A percentile compares a stretch with the other conserved stretches of the same genome.
These are phyloP conservation scores for Fraxinus pennsylvanica DNA, from an alignment of 257 asterid genomes.

Conservation along the genomic window DNA sequence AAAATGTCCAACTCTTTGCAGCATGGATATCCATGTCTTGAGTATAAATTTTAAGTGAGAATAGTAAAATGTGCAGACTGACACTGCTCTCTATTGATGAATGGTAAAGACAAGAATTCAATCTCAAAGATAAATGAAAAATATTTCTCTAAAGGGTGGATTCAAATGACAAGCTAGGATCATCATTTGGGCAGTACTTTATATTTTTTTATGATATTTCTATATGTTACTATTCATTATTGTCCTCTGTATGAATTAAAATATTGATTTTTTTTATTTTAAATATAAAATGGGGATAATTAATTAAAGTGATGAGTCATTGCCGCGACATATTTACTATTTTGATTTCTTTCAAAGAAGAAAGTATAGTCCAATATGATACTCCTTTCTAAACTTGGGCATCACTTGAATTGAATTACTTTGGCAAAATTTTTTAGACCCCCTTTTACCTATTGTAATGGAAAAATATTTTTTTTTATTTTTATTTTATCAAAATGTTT, in stretches of 20 bases:
- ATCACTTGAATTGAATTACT: not conserved
- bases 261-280: not conserved
- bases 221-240: not conserved
- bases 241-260: not conserved
- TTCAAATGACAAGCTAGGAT: not conserved
- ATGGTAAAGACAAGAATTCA: constrained; percentile 3
- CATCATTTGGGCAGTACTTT: not conserved
- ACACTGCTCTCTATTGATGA: not conserved
- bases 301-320: not conserved
- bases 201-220: not conserved
- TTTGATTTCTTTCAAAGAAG: not conserved
- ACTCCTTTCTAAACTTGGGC: not conserved
- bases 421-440: not conserved
- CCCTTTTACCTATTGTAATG: too few species aligned
- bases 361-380: not conserved
- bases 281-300: not conserved
- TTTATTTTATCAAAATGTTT: too few species aligned
- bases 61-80: not conserved
- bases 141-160: not conserved
- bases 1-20: not conserved
- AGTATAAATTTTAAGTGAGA: not conserved
- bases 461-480: not conserved
- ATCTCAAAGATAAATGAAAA: not conserved
- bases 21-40: not conserved
- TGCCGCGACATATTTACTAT: not conserved